Conservation (phyloP, 306 rosid genomes). For the Medicago arabica region DNA sequence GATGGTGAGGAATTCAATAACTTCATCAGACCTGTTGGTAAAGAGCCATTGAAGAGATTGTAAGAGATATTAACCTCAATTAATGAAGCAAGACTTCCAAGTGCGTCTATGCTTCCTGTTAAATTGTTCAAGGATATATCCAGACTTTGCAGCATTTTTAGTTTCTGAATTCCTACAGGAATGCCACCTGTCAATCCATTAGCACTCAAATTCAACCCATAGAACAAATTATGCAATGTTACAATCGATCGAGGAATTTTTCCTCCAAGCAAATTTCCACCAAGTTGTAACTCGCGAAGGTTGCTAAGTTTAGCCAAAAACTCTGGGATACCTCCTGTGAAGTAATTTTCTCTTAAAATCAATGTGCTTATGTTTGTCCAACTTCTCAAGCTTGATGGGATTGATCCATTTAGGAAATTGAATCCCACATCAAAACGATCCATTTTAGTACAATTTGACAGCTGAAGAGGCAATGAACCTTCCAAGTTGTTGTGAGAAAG, state of each 20-base stretch:
- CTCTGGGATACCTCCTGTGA: constrained; percentile 62
- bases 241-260: not conserved
- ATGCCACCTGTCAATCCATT: constrained; percentile 45
- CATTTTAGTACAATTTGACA: constrained; percentile 64
- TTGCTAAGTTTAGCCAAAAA: constrained; percentile 52
- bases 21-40: constrained; percentile 57
- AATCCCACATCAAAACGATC: constrained; percentile 63
- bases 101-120: constrained; percentile 57
- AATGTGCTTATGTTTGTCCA: constrained; percentile 35
- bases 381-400: constrained; percentile 57
- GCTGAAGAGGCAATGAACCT: constrained; percentile 68
- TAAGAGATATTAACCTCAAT: constrained; percentile 56
- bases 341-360: constrained; percentile 62
- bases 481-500: not conserved
- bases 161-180: constrained; percentile 55
- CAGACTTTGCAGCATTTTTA: constrained; percentile 41
- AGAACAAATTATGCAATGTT: constrained; percentile 20
- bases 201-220: not conserved
- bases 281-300: not conserved
- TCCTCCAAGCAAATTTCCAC: not conserved
- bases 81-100: constrained; percentile 53
- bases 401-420: constrained; percentile 69
- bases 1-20: constrained; percentile 48
- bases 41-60: constrained; percentile 67
- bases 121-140: constrained; percentile 76